Evolutionary conservation across 1,284 basidiomycete genomes (phyloP).

Genomic region (Somion occarium): DNA sequence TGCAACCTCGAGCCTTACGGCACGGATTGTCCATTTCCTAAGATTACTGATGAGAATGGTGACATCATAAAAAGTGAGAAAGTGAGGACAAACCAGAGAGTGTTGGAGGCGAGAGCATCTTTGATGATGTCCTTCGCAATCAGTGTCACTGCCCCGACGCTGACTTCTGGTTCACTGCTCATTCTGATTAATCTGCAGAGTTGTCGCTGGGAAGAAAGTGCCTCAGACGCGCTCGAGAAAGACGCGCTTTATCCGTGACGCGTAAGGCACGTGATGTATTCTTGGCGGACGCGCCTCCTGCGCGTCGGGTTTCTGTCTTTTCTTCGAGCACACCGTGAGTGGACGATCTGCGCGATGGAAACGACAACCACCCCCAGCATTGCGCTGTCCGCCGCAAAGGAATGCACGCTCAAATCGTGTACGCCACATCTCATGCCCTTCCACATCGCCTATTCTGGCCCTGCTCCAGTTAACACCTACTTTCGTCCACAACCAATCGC

Average conservation of each 20-base stretch:
- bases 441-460: conserved; percentile 64
- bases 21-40: neutral
- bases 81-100: neutral
- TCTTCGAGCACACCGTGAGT: neutral
- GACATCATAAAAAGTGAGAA: neutral
- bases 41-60: neutral
- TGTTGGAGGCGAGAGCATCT: neutral
- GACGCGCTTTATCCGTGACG: neutral
- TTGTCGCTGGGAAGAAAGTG: neutral
- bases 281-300: neutral
- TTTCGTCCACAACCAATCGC: conserved; percentile 50
- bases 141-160: neutral
- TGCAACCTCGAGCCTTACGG: neutral
- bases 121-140: neutral
- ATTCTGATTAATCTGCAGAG: neutral
- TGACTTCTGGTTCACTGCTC: neutral
- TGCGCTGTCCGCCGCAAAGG: conserved; percentile 1
- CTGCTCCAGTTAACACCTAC: conserved; percentile 68
- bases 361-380: neutral
- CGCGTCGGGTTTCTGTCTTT: neutral
- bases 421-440: conserved; percentile 77
- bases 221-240: neutral
- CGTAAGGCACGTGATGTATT: neutral
- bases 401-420: conserved; percentile 26
- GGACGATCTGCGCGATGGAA: no score